Evolutionary conservation across 1,284 basidiomycete genomes (phyloP), one percentile per base, ranked within the genome.

Genomic region (Cryptococcus wingfieldii): DNA sequence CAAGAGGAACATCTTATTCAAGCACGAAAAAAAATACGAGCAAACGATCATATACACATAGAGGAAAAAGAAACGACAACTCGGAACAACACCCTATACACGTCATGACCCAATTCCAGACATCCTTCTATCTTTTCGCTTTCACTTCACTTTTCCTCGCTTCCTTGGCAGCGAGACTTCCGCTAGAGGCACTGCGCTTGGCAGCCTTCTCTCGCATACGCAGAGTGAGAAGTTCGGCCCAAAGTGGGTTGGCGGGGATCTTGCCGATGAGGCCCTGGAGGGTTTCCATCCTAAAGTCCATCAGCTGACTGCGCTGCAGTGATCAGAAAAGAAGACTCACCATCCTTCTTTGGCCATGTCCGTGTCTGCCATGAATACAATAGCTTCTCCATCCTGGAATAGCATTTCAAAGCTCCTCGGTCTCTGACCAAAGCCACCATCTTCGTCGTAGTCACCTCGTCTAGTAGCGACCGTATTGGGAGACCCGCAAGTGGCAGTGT

Each of bases 321-420:
- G 45, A 53, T 13, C 27, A 27, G 18, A n/a, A 28, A 23, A 14
- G 49, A 38, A 27, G 16, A 80, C 86, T 68, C 72, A 91, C 94
- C 94, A 98, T 77, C 81, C 82, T 14, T 80, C 77, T 78, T 96
- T 97, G 71, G 93, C 89, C 59, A 86, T 86, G 62, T 94, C 89
- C 12, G 85, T 88, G 75, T 98, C 94, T 34, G 94, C 90, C 67
- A 88, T 92, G 80, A 98, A 97, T 5, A 83, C 77, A 62, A 98
- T 96, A 54, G 86, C 83, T 67, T 94, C 85, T 41, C 86, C 83
- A 50, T 85, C 82, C 5, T 84, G 83, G 77, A 98, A 98, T 8
- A 86, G 77, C 48, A 98, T 77, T 50, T 87, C 82, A 83, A 98
- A 97, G 3, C 88, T 91, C 47, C 90, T 83, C 62, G 54, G 86